Base-by-base conservation (phyloP, 2,329 filamentous ascomycete genomes). In the Hansfordia pulvinata region DNA sequence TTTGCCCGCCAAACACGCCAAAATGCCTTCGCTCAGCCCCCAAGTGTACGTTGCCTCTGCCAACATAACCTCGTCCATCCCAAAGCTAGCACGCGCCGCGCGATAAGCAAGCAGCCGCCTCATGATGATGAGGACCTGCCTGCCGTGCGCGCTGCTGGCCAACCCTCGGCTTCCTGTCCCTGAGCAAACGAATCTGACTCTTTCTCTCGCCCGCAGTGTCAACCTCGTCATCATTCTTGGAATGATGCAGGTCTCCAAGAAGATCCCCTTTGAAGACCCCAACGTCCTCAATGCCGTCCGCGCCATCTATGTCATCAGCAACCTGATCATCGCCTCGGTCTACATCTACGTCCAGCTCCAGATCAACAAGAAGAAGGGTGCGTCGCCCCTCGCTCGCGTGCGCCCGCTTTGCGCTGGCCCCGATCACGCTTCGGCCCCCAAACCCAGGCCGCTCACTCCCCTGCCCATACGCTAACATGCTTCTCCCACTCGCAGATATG, bases 191-290 rank as follows among this genome's bases (percentile, higher is more conserved):
- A n/a, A n/a, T n/a, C n/a, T n/a, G n/a, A n/a, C n/a, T n/a, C n/a
- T n/a, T n/a, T n/a, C n/a, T n/a, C n/a, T n/a, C n/a, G 15, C 28
- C 13, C 21, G 33, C 56, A 93, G 85, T 47, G 83, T 81, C 55
- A 93, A 93, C 69, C 69, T 93, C 54, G 66, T 83, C 63, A 85
- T 93, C 76, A 86, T 93, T 62, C 73, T 93, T 43, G 81, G 82
- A 52, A 92, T 94, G 79, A 94, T 96, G 84, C 88, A 94, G 69
- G 80, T 93, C 35, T 81, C 85, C 44, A 96, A 96, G 72, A 83
- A 78, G 58, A 76, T 98, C 35, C 84, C 86, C 25, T 93, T 96
- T 47, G 88, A 96, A 17, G 78, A 96, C 49, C 84, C 69, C 23
- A 54, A 58, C 24, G 61, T 69, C 12, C 64, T 73, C 40, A 71